Conservation (phyloP, 2,329 filamentous ascomycete species). For the Dryadomyces quercus-mongolicae region DNA sequence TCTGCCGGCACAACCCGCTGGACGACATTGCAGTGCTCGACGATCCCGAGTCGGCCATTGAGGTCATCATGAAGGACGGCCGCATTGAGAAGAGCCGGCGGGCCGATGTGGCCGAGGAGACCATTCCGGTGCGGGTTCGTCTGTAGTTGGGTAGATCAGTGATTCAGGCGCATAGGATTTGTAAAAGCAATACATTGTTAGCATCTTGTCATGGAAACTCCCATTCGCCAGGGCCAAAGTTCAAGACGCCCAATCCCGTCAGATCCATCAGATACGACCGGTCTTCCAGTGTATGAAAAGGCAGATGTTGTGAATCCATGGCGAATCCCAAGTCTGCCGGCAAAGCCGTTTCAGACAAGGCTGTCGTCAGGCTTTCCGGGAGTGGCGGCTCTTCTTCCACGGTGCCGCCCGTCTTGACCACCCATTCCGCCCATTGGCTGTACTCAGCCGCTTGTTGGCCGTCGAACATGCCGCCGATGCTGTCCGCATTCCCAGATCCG, state of each 20-base stretch:
- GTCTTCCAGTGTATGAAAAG: neutral
- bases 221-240: neutral
- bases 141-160: too few relatives aligned
- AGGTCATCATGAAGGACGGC: constrained; percentile 39
- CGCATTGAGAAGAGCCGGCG: constrained; percentile 23
- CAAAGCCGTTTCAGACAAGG: too few relatives aligned
- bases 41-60: constrained; percentile 28
- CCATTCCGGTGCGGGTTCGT: neutral
- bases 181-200: too few relatives aligned
- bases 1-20: constrained; percentile 37
- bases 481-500: neutral
- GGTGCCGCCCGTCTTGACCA: neutral
- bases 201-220: too few relatives aligned
- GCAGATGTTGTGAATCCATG: neutral
- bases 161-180: too few relatives aligned
- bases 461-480: neutral
- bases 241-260: neutral
- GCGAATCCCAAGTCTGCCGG: neutral
- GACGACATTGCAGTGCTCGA: constrained; percentile 38
- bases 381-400: neutral
- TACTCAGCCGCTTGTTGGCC: neutral
- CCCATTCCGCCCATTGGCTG: neutral
- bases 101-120: constrained; percentile 1
- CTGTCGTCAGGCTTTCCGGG: neutral
- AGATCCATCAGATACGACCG: neutral